phyloP scores from a whole-genome alignment of 768 basidiomycete species.

The Leucocoprinus birnbaumii region DNA sequence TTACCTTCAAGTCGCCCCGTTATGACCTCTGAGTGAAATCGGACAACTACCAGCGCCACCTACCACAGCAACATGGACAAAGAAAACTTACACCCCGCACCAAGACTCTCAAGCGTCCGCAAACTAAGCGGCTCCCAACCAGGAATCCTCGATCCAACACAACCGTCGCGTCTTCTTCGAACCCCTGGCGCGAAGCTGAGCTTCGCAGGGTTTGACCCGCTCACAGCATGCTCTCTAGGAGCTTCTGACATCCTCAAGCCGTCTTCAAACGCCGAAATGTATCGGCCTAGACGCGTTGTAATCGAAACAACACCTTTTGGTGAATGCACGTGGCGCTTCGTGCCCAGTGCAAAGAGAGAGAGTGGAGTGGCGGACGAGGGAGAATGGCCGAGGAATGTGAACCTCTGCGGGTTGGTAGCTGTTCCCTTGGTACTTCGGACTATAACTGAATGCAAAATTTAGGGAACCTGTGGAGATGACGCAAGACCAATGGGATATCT shows the following conservation, averaged over 20 bases:
- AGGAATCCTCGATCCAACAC: slow-evolving; percentile 65
- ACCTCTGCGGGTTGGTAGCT: slow-evolving; percentile 64
- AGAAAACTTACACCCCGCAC: slow-evolving; percentile 10
- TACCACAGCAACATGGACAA: not conserved
- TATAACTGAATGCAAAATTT: slow-evolving; percentile 1
- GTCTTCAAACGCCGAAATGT: slow-evolving; percentile 43
- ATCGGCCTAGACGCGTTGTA: slow-evolving; percentile 68
- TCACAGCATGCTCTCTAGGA: slow-evolving; percentile 47
- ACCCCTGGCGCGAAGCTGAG: slow-evolving; percentile 53
- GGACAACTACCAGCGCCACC: not conserved
- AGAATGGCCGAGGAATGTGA: slow-evolving; percentile 61
- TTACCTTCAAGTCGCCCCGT: not conserved
- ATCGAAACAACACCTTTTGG: slow-evolving; percentile 62
- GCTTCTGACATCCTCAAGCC: slow-evolving; percentile 34
- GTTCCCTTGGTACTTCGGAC: not conserved
- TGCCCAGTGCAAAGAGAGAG: slow-evolving; percentile 63
- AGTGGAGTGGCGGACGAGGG: slow-evolving; percentile 66
- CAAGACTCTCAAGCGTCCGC: slow-evolving; percentile 21
- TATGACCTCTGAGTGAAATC: not conserved
- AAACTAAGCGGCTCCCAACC: slow-evolving; percentile 45
- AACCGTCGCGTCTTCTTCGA: slow-evolving; percentile 60
- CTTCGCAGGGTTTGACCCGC: slow-evolving; percentile 76
- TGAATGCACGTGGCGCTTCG: slow-evolving; percentile 68
- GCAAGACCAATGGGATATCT: slow-evolving; percentile 85
- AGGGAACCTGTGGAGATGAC: slow-evolving; percentile 51